Percentiles rank a stretch among this genome's conserved stretches.
phyloP scores from a whole-genome alignment of 306 rosid species.

The Ormosia emarginata region DNA sequence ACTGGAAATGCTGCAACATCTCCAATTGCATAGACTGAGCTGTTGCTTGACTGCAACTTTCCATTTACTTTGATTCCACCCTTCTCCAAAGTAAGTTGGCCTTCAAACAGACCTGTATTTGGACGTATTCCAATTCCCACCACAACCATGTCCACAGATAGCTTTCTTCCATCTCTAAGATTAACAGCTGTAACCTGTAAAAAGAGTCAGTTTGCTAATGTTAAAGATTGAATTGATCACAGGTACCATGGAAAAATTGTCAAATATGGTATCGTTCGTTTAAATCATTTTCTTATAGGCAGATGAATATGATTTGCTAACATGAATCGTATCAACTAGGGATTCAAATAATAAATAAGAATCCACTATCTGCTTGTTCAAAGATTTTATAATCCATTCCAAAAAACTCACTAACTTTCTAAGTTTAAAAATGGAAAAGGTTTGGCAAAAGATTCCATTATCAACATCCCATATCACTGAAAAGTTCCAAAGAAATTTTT shows the following conservation, averaged over 20 bases:
- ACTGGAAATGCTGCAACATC: slow-evolving; percentile 98
- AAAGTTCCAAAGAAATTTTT: not conserved
- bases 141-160: slow-evolving; percentile 83
- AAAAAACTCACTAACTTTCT: not conserved
- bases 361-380: not conserved
- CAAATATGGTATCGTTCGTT: not conserved
- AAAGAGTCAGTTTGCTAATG: not conserved
- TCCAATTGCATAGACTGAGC: slow-evolving; percentile 86
- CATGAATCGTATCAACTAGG: not conserved
- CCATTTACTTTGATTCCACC: slow-evolving; percentile 99
- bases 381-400: not conserved
- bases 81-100: slow-evolving; percentile 92
- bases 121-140: slow-evolving; percentile 99
- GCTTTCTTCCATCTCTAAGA: slow-evolving; percentile 74
- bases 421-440: not conserved
- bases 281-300: not conserved
- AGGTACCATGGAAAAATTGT: not conserved
- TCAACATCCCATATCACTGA: not conserved
- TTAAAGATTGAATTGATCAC: not conserved
- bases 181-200: slow-evolving; percentile 78
- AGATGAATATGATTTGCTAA: not conserved
- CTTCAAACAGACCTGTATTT: slow-evolving; percentile 93
- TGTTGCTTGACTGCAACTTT: slow-evolving; percentile 80
- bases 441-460: not conserved
- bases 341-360: not conserved